Conservation (phyloP, 306 rosid genomes). For the Ormosia emarginata region DNA sequence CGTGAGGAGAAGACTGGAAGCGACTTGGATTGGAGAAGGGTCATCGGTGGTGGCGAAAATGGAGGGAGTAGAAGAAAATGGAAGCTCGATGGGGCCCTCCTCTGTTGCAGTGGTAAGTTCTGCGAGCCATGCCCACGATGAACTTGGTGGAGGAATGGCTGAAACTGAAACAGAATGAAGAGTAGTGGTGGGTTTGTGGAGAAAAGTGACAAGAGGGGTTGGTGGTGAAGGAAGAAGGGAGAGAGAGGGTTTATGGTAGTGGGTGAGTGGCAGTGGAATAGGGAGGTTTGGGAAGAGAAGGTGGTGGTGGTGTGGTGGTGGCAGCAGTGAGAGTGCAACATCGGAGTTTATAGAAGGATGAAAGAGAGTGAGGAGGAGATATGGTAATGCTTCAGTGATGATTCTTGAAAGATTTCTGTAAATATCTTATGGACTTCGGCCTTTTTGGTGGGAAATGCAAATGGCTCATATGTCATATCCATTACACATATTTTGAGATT, state of each 20-base stretch:
- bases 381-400: not conserved
- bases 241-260: conserved; percentile 11
- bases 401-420: not conserved
- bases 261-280: not conserved
- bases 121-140: conserved; percentile 41
- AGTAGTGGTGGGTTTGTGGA: conserved; percentile 39
- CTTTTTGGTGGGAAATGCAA: conserved; percentile 16
- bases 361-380: not conserved
- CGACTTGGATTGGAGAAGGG: conserved; percentile 75
- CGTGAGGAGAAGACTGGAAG: conserved; percentile 87
- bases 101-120: conserved; percentile 34
- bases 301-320: conserved; percentile 28
- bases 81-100: conserved; percentile 72
- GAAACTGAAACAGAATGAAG: conserved; percentile 35
- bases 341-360: conserved; percentile 19
- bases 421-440: not conserved
- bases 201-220: conserved; percentile 17
- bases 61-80: conserved; percentile 48
- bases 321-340: conserved; percentile 54
- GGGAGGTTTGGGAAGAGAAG: conserved; percentile 39
- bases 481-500: not conserved
- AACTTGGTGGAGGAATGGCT: conserved; percentile 28
- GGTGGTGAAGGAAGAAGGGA: not conserved
- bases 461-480: not conserved
- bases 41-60: conserved; percentile 67